Base-by-base conservation (phyloP, 2,329 filamentous ascomycete genomes). In the Teratosphaeria destructans region DNA sequence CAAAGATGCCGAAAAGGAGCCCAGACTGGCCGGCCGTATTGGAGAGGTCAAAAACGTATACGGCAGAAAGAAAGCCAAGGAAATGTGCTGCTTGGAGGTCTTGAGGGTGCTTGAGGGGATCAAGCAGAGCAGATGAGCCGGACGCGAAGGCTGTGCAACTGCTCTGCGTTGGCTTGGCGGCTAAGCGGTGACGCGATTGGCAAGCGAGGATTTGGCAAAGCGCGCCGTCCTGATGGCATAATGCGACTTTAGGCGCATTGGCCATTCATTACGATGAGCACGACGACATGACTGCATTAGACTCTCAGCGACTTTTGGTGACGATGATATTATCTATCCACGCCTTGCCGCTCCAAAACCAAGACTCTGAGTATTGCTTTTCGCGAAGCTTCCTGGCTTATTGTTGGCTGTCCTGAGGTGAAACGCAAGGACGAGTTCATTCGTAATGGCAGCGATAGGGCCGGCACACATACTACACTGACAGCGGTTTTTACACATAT, bases 11-110 rank as follows among this genome's bases (percentile, higher is more conserved):
- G 23, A 55, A 0, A 56, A 57, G 4, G 65, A 69, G 54, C 66
- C 70, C 1, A 63, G 65, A 8, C 65, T 75, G 3, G 63, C 65
- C 3, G 71, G 72, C 0, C 69, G 72, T 3, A 65, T 81, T 19
- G 79, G 76, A 27, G 67, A 75, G 58, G 74, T 78, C 2, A 61
- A 68, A 0, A 70, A 75, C 58, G 68, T 81, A 0, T 77, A 70
- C 61, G 79, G 80, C 2, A 77, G 76, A 71, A 79, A 79, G 68
- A 76, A 71, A 55, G 78, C 78, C 0, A 79, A 77, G 66, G 77
- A 81, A 60, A 73, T 75, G 61, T 76, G 78, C 67, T 79, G 79
- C n/a, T 67, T 71, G 59, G 58, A 69, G 37, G 73, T 79, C 10
- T 59, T 77, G 34, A 64, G 57, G 29, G 71, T 78, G 53, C 63